Percentiles rank a stretch among this genome's conserved stretches.
Conservation (phyloP, 1,284 basidiomycete species). For the Agroathelia rolfsii region DNA sequence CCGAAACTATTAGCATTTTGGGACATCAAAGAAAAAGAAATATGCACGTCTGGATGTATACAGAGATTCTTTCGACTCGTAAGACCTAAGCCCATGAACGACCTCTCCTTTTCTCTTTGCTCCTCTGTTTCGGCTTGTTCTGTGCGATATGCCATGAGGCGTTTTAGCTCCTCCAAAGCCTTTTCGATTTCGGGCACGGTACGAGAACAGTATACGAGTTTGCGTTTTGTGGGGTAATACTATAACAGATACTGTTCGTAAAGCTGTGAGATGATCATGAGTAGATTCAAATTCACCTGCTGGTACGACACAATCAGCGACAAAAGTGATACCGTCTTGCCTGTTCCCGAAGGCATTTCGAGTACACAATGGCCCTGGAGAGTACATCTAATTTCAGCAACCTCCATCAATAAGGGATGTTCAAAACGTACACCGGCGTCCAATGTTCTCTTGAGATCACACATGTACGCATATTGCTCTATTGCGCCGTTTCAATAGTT, state of each 20-base stretch:
- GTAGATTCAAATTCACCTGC: no score
- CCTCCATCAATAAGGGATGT: constrained; percentile 3
- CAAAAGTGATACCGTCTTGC: constrained; percentile 95
- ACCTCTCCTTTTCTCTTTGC: constrained; percentile 70
- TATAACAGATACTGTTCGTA: constrained; percentile 27
- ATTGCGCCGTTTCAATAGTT: no score
- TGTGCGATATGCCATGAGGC: constrained; percentile 87
- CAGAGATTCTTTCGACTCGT: constrained; percentile 97
- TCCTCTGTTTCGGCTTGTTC: constrained; percentile 62
- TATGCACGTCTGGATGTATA: constrained; percentile 83
- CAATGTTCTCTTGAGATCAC: constrained; percentile 92
- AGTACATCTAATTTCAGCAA: constrained; percentile 6
- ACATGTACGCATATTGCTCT: constrained; percentile 99
- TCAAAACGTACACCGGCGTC: constrained; percentile 64
- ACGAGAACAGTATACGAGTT: constrained; percentile 98
- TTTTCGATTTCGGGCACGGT: constrained; percentile 99
- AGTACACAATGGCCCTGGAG: constrained; percentile 96
- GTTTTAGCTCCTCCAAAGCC: constrained; percentile 90
- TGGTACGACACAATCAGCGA: constrained; percentile 98
- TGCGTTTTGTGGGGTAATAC: constrained; percentile 89
- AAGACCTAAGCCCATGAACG: constrained; percentile 85
- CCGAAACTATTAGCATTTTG: no score
- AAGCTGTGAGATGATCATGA: no score
- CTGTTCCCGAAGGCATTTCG: constrained; percentile 99
- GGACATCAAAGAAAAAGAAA: no score